Base-by-base conservation (phyloP, 164 flowering plant species). In the Vitis rotundifolia region DNA sequence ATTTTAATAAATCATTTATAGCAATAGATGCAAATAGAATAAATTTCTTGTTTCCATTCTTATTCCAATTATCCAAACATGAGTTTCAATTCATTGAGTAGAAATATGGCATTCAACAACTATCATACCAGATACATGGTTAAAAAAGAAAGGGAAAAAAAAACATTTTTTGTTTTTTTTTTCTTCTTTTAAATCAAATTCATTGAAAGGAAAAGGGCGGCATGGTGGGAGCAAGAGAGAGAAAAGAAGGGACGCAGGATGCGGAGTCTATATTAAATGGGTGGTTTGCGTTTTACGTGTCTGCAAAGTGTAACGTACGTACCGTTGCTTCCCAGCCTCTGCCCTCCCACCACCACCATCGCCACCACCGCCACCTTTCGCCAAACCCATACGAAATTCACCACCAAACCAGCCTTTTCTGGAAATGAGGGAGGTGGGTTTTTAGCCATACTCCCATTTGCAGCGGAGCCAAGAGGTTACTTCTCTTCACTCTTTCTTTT, bases 231-330 rank as follows among this genome's bases (percentile, higher is more conserved):
- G 26, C 26, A 22, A 22, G 26, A 22, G 26, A 22, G 26, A 22
- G 26, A 22, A 22, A 54, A 16, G 52, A 16, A 54, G 49, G 5
- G 26, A 59, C 69, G 70, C 61, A 75, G 72, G 73, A 76, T 65
- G 2, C 66, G 73, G 80, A 62, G 37, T 49, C 3, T 54, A 58
- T 64, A 49, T 72, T 71, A 67, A 76, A 69, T 28, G 61, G 59
- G 54, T 57, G 76, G 44, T 37, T 14, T 67, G 11, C 29, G 12
- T 61, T 37, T 56, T 59, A 12, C 26, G 0, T 77, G n/a, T 63
- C 72, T 61, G 68, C 15, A 22, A 61, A 15, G 69, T 59, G 75
- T 75, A 72, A 77, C 79, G 83, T 78, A 72, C 70, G 66, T 71
- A 67, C 74, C 74, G 76, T 71, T 73, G 52, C 51, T 26, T 16